Base-by-base conservation (phyloP, 306 rosid genomes). In the Medicago arabica region DNA sequence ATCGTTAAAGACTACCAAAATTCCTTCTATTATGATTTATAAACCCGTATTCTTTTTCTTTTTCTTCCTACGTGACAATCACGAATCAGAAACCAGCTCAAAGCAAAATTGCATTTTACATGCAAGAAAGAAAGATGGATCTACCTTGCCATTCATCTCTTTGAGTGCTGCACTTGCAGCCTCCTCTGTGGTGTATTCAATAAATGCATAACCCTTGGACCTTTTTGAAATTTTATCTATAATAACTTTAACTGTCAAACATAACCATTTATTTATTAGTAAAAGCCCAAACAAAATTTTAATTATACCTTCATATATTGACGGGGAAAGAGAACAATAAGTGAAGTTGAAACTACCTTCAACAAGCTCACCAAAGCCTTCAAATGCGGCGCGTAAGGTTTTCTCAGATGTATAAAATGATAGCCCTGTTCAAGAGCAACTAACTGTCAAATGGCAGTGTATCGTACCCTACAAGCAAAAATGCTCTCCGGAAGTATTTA, bases 111-210 rank as follows among this genome's bases (percentile, higher is more conserved):
- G 21, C 15, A 57, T 1, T 18, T 69, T 13, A 49, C 51, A 21
- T 18, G 69, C 31, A 23, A 23, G 67, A 53, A 46, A 8, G 76
- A 46, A 38, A 75, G 55, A 54, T 12, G 75, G 50, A 61, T 55
- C 66, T 67, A 85, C 98, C 96, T 94, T 91, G 81, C 93, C 98
- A 80, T 94, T 91, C 98, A 94, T 94, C 86, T 91, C 97, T 81
- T 83, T 88, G 38, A 88, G 87, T 16, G 98, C 98, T 47, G 87
- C 89, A 73, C 87, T 67, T 39, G 98, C 98, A 67, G 96, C 93
- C 84, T 89, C 96, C 84, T 85, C 88, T 1, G 98, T 90, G 36
- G 96, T 78, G 83, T 90, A 91, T 78, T 91, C 98, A 71, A 94
- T 47, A 72, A 91, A 94, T 44, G 98, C 98, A 83, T 90, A 94